A percentile compares a stretch with the other conserved stretches of the same genome.
Evolutionary conservation across 768 basidiomycete genomes (phyloP).

Genomic region (Leccinum subtestaceum): DNA sequence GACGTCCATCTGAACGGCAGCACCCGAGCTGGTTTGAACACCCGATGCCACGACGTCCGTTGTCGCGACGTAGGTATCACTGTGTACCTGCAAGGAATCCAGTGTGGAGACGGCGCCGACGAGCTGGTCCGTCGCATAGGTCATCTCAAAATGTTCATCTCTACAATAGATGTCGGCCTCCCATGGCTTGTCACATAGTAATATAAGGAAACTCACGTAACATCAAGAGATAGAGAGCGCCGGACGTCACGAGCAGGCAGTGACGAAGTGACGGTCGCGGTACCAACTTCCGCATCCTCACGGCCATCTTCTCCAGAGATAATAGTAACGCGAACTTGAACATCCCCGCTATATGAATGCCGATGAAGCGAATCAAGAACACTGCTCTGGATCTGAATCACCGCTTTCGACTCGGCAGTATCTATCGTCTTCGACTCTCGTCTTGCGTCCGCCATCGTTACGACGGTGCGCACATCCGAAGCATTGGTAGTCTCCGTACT

Average conservation of each 20-base stretch:
- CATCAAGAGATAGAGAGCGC: no score
- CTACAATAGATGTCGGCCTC: not conserved
- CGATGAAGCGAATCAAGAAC: no score
- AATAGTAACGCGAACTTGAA: not conserved
- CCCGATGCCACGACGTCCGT: no score
- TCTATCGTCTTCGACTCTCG: not conserved
- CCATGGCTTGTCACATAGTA: no score
- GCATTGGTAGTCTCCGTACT: not conserved
- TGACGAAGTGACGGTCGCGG: not conserved
- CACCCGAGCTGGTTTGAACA: no score
- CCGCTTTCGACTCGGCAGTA: not conserved
- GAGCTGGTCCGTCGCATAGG: not conserved
- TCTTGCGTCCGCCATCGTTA: not conserved
- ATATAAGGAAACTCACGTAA: no score
- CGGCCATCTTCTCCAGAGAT: not conserved
- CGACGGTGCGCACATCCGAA: not conserved
- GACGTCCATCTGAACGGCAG: not conserved
- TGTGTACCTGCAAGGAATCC: not conserved
- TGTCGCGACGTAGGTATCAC: not conserved
- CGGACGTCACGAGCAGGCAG: no score
- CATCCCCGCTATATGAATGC: not conserved
- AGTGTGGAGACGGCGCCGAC: not conserved
- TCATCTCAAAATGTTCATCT: not conserved
- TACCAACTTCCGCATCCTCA: not conserved
- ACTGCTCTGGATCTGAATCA: no score